Conservation (phyloP, 2,329 filamentous ascomycete genomes). For the Cyclaneusma minus region DNA sequence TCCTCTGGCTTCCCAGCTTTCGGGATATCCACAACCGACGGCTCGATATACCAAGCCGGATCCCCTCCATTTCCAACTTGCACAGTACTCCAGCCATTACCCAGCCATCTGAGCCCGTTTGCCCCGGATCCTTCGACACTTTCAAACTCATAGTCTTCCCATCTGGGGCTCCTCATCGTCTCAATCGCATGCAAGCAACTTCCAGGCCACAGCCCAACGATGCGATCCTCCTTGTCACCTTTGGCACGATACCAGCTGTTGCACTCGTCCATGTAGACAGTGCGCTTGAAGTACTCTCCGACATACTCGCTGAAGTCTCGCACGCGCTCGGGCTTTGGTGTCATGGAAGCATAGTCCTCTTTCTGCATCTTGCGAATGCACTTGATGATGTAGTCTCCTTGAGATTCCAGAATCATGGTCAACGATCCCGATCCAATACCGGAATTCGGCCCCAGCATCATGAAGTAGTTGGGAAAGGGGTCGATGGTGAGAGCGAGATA, state of each 20-base stretch:
- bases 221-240: slow-evolving; percentile 21
- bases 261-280: slow-evolving; percentile 31
- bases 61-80: slow-evolving; percentile 19
- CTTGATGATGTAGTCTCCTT: slow-evolving; percentile 30
- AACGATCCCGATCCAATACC: slow-evolving; percentile 31
- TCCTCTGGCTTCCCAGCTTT: slow-evolving; percentile 21
- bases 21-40: slow-evolving; percentile 22
- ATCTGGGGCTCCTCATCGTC: slow-evolving; percentile 24
- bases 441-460: slow-evolving; percentile 4
- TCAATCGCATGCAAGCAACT: slow-evolving; percentile 28
- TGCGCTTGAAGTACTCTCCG: slow-evolving; percentile 29
- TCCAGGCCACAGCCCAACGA: slow-evolving; percentile 29
- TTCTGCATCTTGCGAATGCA: slow-evolving; percentile 31
- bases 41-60: slow-evolving; percentile 25
- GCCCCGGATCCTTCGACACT: slow-evolving; percentile 11
- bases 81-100: slow-evolving; percentile 25
- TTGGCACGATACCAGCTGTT: slow-evolving; percentile 37
- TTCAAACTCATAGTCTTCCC: slow-evolving; percentile 30
- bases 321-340: slow-evolving; percentile 26
- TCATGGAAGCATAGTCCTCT: slow-evolving; percentile 27
- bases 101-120: slow-evolving; percentile 24
- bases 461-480: slow-evolving; percentile 9
- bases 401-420: slow-evolving; percentile 29
- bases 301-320: slow-evolving; percentile 30
- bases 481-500: slow-evolving; percentile 3